Evolutionary conservation across 257 asterid species (phyloP), one percentile per base, ranked within the genome.

Genomic region (Euphrasia confusa): DNA sequence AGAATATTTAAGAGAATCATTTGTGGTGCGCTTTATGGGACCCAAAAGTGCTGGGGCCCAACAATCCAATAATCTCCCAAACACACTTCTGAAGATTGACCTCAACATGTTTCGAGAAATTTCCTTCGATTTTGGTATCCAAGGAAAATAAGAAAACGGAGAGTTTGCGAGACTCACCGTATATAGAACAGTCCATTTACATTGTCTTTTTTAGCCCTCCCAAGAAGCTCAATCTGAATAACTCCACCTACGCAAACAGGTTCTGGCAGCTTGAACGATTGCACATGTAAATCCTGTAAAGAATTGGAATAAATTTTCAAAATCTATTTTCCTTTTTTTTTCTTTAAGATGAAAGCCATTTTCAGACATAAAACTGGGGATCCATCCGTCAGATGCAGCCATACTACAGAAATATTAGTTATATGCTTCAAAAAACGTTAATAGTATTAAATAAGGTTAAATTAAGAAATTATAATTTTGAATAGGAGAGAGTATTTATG

Each of bases 241-340:
- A 53, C 33, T 24, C 58, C 58, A 8, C 58, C 58, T 2, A 53
- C 15, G 32, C 58, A 53, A 53, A 53, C 33, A 13, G 58, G 58
- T 53, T 53, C 58, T 53, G 58, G 58, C 33, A 53, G 58, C 58
- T 53, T 53, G 58, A 53, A 53, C 18, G 10, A 21, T 24, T 53
- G 58, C 58, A 21, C 11, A 4, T 5, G 2, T 13, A 33, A 18
- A 8, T 7, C 24, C 58, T 53, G 58, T 21, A 3, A 10, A 1
- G 15, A 53, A 45, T 44, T 44, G 7, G 4, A 18, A 28, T 8
- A 17, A 8, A 53, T 53, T 8, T 53, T 21, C 58, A 53, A 50
- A 50, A 1, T 1, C 17, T 6, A 50, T 5, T 50, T 50, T 50
- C 26, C 28, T 0, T 15, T 49, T 49, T 49, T 50, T 45, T 45